Conservation (phyloP, 225 moss, liverwort and hornwort genomes). For the Physcomitrium patens region DNA sequence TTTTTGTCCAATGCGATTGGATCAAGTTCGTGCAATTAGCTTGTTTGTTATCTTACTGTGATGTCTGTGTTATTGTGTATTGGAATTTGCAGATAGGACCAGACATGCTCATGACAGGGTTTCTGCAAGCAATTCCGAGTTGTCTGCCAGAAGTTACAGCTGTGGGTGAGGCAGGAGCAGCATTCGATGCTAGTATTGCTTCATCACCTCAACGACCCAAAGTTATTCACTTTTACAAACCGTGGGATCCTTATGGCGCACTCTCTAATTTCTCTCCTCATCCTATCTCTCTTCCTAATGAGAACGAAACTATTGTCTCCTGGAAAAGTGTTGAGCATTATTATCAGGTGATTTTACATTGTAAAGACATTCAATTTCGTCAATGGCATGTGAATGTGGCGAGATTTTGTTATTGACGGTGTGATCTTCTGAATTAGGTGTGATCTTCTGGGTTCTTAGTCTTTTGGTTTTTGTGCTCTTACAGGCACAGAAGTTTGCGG, state of each 20-base stretch:
- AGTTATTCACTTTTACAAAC: slow-evolving; percentile 83
- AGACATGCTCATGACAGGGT: slow-evolving; percentile 89
- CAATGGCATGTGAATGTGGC: not conserved
- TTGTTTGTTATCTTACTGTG: not conserved
- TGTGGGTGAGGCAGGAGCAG: slow-evolving; percentile 46
- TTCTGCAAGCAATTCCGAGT: slow-evolving; percentile 73
- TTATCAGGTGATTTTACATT: slow-evolving; percentile 60
- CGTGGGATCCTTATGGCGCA: slow-evolving; percentile 95
- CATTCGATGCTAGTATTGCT: slow-evolving; percentile 40
- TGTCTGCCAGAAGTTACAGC: slow-evolving; percentile 47
- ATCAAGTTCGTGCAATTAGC: not conserved
- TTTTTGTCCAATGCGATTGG: not conserved
- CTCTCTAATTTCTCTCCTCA: slow-evolving; percentile 93
- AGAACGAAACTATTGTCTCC: slow-evolving; percentile 45
- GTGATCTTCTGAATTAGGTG: slow-evolving; percentile 2
- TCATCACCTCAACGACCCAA: slow-evolving; percentile 43
- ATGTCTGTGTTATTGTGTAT: not conserved
- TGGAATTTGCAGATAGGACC: slow-evolving; percentile 71
- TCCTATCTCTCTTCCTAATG: slow-evolving; percentile 68
- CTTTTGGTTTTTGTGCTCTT: slow-evolving; percentile 19
- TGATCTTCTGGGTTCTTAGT: slow-evolving; percentile 12
- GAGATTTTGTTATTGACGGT: slow-evolving; percentile 2
- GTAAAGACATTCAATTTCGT: not conserved
- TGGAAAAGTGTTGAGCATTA: slow-evolving; percentile 93
- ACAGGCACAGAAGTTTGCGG: slow-evolving; percentile 85